Evolutionary conservation across 192 early-diverging fungal genomes (phyloP).

Genomic region (Gamsiella multidivaricata): DNA sequence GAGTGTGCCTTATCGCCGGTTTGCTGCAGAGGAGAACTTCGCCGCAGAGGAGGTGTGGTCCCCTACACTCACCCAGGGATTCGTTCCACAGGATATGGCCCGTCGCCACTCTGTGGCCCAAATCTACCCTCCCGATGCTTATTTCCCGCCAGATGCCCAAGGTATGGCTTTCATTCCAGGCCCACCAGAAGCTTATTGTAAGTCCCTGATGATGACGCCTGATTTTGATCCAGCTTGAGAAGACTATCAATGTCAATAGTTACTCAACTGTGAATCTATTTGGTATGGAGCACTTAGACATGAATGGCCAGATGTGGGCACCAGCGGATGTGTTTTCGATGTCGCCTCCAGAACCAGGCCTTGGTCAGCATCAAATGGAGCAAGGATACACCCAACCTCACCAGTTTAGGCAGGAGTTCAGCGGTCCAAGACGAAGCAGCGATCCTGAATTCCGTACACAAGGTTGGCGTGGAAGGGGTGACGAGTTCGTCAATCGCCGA

Average conservation of each 20-base stretch:
- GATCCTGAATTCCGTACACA: not conserved
- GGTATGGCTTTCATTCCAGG: no score
- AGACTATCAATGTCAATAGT: no score
- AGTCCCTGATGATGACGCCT: not conserved
- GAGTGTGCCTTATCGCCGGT: slow-evolving; percentile 17
- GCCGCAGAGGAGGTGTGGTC: not conserved
- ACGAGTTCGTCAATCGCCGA: not conserved
- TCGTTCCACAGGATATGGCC: not conserved
- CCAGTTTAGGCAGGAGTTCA: not conserved
- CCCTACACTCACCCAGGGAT: not conserved
- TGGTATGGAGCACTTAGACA: no score
- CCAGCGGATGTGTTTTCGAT: not conserved
- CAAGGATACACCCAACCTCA: not conserved
- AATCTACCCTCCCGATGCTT: not conserved
- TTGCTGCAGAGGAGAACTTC: slow-evolving; percentile 4
- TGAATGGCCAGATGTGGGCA: slow-evolving; percentile 11
- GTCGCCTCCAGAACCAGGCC: not conserved
- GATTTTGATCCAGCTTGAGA: no score
- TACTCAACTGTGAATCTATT: no score
- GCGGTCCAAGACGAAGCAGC: not conserved
- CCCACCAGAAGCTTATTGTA: not conserved
- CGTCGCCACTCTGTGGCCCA: not conserved
- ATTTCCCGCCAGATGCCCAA: not conserved
- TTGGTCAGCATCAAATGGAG: not conserved
- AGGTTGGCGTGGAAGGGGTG: not conserved